Conservation (phyloP, 352 stramenopile genomes). For the Globisporangium echinulatum region DNA sequence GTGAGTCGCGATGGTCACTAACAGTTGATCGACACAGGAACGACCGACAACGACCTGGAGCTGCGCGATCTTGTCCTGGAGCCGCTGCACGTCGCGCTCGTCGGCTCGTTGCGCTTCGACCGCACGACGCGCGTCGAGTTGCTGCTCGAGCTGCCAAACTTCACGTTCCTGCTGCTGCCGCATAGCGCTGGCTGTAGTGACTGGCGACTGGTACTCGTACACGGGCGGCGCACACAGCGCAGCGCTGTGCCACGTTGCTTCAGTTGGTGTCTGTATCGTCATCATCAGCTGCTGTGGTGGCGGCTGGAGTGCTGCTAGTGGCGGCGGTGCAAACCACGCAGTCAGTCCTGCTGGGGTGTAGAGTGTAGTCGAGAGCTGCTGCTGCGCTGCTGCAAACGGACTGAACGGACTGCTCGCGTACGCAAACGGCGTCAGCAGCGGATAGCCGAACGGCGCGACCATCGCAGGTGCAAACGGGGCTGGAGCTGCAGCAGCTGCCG, state of each 20-base stretch:
- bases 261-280: too few relatives aligned
- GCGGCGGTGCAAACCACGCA: background rate
- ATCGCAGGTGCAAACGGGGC: background rate
- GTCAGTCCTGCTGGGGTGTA: background rate
- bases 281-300: too few relatives aligned
- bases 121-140: slow-evolving; percentile 5
- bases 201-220: too few relatives aligned
- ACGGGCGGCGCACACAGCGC: too few relatives aligned
- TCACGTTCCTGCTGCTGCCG: slow-evolving; percentile 14
- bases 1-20: too few relatives aligned
- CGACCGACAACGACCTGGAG: slow-evolving; percentile 4
- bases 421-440: slow-evolving; percentile 1
- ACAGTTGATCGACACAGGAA: background rate
- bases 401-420: background rate
- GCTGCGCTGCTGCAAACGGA: background rate
- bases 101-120: slow-evolving; percentile 8
- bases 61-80: slow-evolving; percentile 9
- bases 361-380: background rate
- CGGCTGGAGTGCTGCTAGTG: background rate
- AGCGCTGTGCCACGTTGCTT: too few relatives aligned
- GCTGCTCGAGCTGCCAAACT: slow-evolving; percentile 13
- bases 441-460: background rate
- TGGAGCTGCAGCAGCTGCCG: too few relatives aligned
- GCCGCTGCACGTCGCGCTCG: slow-evolving; percentile 8
- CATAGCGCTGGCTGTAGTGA: too few relatives aligned